A percentile compares a stretch with the other conserved stretches of the same genome.
These are phyloP conservation scores for Cyberlindnera xishuangbannaensis DNA, from an alignment of 805 yeast species.

Conservation along the genomic window DNA sequence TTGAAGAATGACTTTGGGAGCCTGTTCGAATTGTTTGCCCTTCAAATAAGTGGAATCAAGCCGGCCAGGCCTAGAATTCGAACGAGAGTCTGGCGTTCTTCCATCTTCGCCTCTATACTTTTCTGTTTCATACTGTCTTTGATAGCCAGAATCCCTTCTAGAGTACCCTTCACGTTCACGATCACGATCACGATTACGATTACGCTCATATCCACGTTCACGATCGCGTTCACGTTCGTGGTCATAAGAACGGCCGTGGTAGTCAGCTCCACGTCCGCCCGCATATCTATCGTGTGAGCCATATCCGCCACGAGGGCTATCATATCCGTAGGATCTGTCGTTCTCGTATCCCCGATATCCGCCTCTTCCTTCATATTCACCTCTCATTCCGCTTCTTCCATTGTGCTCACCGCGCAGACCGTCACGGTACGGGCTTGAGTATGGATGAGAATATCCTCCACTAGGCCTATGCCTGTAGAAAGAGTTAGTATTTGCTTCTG, in stretches of 20 bases:
- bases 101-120: too few relatives aligned
- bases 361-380: constrained; percentile 2
- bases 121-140: too few relatives aligned
- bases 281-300: too few relatives aligned
- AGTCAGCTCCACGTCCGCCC: constrained; percentile 6
- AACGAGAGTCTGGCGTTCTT: too few relatives aligned
- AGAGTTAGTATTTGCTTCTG: too few relatives aligned
- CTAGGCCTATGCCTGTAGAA: too few relatives aligned
- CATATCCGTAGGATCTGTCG: too few relatives aligned
- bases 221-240: too few relatives aligned
- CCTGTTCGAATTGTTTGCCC: constrained; percentile 4
- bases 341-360: too few relatives aligned
- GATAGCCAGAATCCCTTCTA: background rate
- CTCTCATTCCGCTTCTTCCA: constrained; percentile 5
- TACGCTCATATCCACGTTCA: constrained; percentile 3
- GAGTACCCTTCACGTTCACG: background rate
- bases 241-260: constrained; percentile 4
- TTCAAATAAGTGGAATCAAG: too few relatives aligned
- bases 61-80: too few relatives aligned
- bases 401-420: constrained; percentile 6
- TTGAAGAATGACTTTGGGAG: constrained; percentile 3
- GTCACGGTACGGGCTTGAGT: constrained; percentile 5
- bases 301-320: too few relatives aligned
- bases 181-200: constrained; percentile 1
- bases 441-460: constrained; percentile 13